Base-by-base conservation (phyloP, 75 land plant genomes). In the Chamaecyparis obtusa region DNA sequence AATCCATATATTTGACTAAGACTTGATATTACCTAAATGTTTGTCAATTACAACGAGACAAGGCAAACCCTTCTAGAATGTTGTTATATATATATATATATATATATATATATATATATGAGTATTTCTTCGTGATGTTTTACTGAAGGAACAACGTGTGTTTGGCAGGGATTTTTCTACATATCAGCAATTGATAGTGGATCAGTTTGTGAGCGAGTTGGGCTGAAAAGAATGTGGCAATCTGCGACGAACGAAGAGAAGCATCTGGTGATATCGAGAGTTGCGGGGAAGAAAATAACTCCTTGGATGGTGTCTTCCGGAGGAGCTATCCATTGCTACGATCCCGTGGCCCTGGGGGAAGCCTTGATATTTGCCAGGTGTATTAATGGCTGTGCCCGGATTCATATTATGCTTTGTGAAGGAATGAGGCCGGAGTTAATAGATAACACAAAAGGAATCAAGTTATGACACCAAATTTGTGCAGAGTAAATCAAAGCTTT, bases 241-340 rank as follows among this genome's bases (percentile, higher is more conserved):
- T 83, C 86, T 43, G 93, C 90, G 1, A 83, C 17, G 17, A 55
- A 32, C 13, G 57, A n/a, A 36, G 88, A 89, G 15, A 41, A 90
- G 21, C 88, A 86, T 15, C 46, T 92, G 46, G 88, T 92, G 43
- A 84, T 92, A 35, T 90, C 93, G 6, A 78, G 93, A 39, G 82
- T 92, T 60, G 90, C 78, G 57, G 92, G 90, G 11, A 86, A 86
- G 75, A 90, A 90, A 32, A 39, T 92, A 8, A 84, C 89, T 57
- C 93, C 93, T 3, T 87, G 90, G 39, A 85, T 78, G 55, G 93
- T 85, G 7, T 80, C 69, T 87, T 72, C 88, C 17, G 37, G 43
- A 33, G 93, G 91, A 41, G 36, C 87, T 3, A 88, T 92, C 5
- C 83, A 87, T 46, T 92, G 91, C 71, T 92, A 88, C 72, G 93